Evolutionary conservation across 495 filamentous ascomycete species (phyloP), one percentile per base, ranked within the genome.

Genomic region (Choiromyces venosus): DNA sequence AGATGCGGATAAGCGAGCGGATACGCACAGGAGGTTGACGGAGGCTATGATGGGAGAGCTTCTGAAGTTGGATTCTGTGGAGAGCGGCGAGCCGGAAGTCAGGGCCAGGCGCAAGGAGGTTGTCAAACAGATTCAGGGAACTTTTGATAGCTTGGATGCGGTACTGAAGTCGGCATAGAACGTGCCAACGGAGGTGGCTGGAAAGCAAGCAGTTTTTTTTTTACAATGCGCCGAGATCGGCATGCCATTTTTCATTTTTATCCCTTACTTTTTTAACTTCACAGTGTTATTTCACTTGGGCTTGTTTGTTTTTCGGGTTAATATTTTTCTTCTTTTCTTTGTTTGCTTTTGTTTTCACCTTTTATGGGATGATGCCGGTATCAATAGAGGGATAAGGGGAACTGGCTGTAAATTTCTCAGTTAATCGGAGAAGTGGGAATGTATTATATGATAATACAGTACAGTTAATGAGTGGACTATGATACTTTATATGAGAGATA

Each of bases 11-110:
- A 80, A 79, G 61, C 85, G 88, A 56, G 88, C 88, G 29, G 91
- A 91, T 56, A 91, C 94, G 75, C 89, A 97, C 74, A 89, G 91
- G 82, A 91, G 88, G 81, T 79, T 97, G 42, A 89, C 87, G 37
- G 95, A 97, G 85, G 92, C 89, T 5, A 90, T 97, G 70, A 83
- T 98, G 85, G 86, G 88, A 68, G 92, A 97, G 81, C 75, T 97
- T 72, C 77, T 99, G 77, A 97, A 96, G 83, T 85, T 94, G 37
- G 94, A 97, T 84, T 90, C 86, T 19, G 89, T 97, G 37, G 92
- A 94, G 71, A 90, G 88, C 4, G 87, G 90, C 29, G 87, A 94
- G 76, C 85, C 82, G 29, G 87, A 87, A 12, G 87, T 88, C 46
- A 86, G 94, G 65, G 84, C 83, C 65, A 87, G 85, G 78, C 86